Conservation (phyloP, 495 filamentous ascomycete genomes). For the Hyaloscypha finlandica region DNA sequence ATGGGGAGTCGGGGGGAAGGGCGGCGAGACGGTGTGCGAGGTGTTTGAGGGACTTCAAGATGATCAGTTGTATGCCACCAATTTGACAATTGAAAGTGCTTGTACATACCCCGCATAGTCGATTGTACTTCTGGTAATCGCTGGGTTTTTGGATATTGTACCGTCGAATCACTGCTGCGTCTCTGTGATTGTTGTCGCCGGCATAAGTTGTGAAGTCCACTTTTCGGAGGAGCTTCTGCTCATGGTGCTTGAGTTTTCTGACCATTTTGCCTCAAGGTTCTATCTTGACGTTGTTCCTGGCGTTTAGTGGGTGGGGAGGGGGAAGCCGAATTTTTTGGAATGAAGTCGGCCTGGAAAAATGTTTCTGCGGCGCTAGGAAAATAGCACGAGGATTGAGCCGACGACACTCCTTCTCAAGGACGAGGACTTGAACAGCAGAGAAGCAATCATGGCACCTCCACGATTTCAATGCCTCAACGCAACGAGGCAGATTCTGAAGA, state of each 20-base stretch:
- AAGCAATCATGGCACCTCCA: slow-evolving; percentile 26
- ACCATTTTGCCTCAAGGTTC: slow-evolving; percentile 58
- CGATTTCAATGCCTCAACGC: slow-evolving; percentile 33
- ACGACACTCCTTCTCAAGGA: slow-evolving; percentile 3
- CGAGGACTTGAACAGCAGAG: not conserved
- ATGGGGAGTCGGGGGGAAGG: slow-evolving; percentile 74
- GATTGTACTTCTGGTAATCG: slow-evolving; percentile 90
- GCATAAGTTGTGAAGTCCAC: slow-evolving; percentile 95
- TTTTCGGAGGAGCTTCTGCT: slow-evolving; percentile 78
- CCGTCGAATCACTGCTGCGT: slow-evolving; percentile 73
- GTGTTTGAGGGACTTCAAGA: slow-evolving; percentile 65
- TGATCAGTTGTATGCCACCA: slow-evolving; percentile 5
- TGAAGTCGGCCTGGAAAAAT: slow-evolving; percentile 16
- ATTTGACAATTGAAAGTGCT: not conserved
- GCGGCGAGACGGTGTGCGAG: slow-evolving; percentile 83
- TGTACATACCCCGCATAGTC: slow-evolving; percentile 66
- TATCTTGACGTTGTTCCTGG: slow-evolving; percentile 1
- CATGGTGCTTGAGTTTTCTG: slow-evolving; percentile 90
- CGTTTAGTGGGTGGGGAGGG: slow-evolving; percentile 3
- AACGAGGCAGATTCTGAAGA: slow-evolving; percentile 12
- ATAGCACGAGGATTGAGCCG: not conserved
- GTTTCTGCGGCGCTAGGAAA: slow-evolving; percentile 18
- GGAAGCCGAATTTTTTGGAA: slow-evolving; percentile 20
- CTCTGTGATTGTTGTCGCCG: slow-evolving; percentile 82
- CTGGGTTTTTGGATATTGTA: slow-evolving; percentile 86